Evolutionary conservation across 2,329 filamentous ascomycete species (phyloP), one percentile per base, ranked within the genome.

Genomic region (Hymenoscyphus scutula): DNA sequence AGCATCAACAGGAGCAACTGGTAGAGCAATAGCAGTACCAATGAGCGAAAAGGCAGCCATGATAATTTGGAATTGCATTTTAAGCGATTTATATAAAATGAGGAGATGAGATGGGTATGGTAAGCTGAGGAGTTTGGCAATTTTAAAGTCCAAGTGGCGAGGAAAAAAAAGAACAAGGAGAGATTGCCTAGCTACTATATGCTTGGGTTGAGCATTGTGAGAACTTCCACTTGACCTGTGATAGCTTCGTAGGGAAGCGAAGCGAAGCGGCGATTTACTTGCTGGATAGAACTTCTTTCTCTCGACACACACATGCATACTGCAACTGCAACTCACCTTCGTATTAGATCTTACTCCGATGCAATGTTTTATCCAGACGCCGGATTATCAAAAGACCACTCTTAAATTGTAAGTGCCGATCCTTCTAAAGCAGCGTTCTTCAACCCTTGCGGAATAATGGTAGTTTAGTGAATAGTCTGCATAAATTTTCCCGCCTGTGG

Each of bases 221-320:
- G 3, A 7, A 53, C 23, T 53, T 53, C 8, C 27, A 53, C 8
- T 10, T 53, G 48, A 53, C 23, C n/a, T 25, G 48, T 53, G 48
- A 25, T 25, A 25, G 23, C 23, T 53, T 53, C 48, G 48, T 53
- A 53, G 27, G n/a, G n/a, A n/a, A n/a, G n/a, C n/a, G n/a, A n/a
- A n/a, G n/a, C 27, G 48, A 53, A 53, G 27, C 13, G 3, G 23
- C 48, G 27, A 25, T 25, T 53, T 25, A 53, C 48, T 53, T 53
- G 23, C 48, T 53, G 23, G 15, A 53, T 29, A 53, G 48, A 51
- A 25, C 19, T 29, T 29, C 23, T 53, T 53, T 17, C 27, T 29
- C 19, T 11, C 48, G 17, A 53, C 25, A 53, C 48, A 53, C 48
- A 53, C 4, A 29, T 53, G 48, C 48, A 53, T 53, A 53, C 48